These are phyloP conservation scores for Fusarium brachygibbosum DNA, from an alignment of 2,329 filamentous ascomycete genomes.

Conservation along the genomic window DNA sequence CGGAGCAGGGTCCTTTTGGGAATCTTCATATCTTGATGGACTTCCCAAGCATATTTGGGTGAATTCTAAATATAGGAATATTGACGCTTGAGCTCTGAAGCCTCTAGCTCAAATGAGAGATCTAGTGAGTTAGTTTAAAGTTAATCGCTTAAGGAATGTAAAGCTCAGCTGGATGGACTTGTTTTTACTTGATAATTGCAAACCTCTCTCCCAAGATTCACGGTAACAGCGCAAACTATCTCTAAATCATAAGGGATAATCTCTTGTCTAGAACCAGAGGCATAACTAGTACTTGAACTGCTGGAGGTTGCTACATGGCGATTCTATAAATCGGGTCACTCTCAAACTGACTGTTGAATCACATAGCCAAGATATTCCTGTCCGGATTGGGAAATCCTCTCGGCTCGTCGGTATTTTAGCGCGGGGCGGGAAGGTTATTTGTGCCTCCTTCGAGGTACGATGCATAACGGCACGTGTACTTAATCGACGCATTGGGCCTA, in stretches of 20 bases:
- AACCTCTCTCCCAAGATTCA: not conserved
- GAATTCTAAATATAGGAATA: not conserved
- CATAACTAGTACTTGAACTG: too few relatives aligned
- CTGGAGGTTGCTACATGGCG: too few relatives aligned
- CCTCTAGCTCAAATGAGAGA: not conserved
- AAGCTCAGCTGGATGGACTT: not conserved
- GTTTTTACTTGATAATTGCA: not conserved
- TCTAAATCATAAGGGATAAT: not conserved
- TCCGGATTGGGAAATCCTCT: not conserved
- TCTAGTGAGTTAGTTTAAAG: not conserved
- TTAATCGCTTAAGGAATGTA: not conserved
- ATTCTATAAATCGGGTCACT: not conserved
- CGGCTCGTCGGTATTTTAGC: not conserved
- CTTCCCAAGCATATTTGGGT: too few relatives aligned
- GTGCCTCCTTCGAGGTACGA: not conserved
- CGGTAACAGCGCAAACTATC: not conserved
- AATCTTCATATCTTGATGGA: too few relatives aligned
- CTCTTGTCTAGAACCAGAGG: fast-evolving
- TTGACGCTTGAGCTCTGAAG: too few relatives aligned
- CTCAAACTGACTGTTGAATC: not conserved
- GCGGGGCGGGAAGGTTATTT: not conserved
- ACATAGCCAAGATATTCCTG: not conserved
- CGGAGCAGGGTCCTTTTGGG: too few relatives aligned
- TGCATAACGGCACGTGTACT: not conserved
- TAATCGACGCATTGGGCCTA: not conserved